phyloP scores from a whole-genome alignment of 345 rosid genomes.

The Lumnitzera racemosa region DNA sequence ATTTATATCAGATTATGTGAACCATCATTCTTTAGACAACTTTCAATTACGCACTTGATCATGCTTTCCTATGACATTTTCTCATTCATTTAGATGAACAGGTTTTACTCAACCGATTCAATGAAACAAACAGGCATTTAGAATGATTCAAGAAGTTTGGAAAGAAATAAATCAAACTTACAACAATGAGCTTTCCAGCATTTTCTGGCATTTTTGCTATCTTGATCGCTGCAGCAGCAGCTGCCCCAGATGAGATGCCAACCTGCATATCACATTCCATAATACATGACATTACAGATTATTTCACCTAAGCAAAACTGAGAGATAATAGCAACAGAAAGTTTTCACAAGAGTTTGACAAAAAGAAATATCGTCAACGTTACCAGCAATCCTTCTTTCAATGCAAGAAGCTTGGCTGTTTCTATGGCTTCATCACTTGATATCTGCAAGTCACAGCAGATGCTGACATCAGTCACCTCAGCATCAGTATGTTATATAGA shows the following conservation, averaged over 20 bases:
- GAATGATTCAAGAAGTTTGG: too few relatives aligned
- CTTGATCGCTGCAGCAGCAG: constrained; percentile 44
- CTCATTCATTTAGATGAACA: neutral
- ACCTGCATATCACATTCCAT: constrained; percentile 25
- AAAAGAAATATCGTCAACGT: neutral
- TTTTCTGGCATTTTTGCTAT: constrained; percentile 58
- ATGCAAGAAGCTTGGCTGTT: constrained; percentile 47
- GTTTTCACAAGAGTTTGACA: too few relatives aligned
- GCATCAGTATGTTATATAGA: too few relatives aligned
- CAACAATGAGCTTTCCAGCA: constrained; percentile 62
- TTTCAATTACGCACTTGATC: too few relatives aligned
- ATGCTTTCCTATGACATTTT: neutral
- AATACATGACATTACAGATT: too few relatives aligned
- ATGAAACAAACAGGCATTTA: neutral
- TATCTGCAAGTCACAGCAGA: constrained; percentile 21
- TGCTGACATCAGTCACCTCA: neutral
- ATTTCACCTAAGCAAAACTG: too few relatives aligned
- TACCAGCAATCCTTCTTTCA: constrained; percentile 55
- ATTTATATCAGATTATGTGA: too few relatives aligned
- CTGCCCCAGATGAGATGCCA: constrained; percentile 74
- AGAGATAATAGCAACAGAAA: too few relatives aligned
- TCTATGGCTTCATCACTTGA: constrained; percentile 55
- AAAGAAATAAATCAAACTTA: constrained; percentile 18
- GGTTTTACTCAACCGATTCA: neutral
- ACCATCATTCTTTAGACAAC: too few relatives aligned